phyloP scores from a whole-genome alignment of 2,329 filamentous ascomycete genomes.

The Ophiosphaerella korrae region DNA sequence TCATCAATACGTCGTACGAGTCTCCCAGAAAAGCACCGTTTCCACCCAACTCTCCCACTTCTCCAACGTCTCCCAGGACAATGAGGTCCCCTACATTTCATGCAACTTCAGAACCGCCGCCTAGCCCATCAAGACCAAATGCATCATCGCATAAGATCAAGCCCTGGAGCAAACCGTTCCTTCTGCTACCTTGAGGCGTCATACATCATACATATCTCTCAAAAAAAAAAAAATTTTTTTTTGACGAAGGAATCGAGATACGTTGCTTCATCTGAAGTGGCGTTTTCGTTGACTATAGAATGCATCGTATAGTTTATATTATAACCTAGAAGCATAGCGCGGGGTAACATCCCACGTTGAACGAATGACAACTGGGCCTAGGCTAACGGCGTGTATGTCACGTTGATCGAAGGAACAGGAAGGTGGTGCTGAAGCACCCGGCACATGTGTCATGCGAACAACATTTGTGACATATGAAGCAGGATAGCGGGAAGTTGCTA shows the following conservation, averaged over 20 bases:
- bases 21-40: constrained; percentile 20
- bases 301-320: constrained; percentile 7
- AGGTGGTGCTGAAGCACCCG: constrained; percentile 1
- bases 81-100: constrained; percentile 9
- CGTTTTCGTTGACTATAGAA: constrained; percentile 10
- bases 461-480: neutral
- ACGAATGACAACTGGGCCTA: neutral
- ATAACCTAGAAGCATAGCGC: neutral
- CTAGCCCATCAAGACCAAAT: constrained; percentile 21
- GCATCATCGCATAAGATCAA: constrained; percentile 22
- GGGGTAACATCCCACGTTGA: constrained; percentile 4
- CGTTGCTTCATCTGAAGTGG: no score
- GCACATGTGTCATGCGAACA: neutral
- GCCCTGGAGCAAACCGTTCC: constrained; percentile 40
- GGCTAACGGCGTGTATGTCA: constrained; percentile 3
- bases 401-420: constrained; percentile 6
- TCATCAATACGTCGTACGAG: constrained; percentile 21
- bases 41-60: constrained; percentile 22
- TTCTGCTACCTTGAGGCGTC: constrained; percentile 33
- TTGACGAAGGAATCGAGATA: no score
- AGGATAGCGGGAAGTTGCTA: neutral
- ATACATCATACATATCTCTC: neutral
- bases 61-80: constrained; percentile 15
- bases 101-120: constrained; percentile 12
- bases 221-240: no score